Evolutionary conservation across 202 grass and related monocot species (phyloP), one percentile per base, ranked within the genome.

Genomic region (Musa balbisiana): DNA sequence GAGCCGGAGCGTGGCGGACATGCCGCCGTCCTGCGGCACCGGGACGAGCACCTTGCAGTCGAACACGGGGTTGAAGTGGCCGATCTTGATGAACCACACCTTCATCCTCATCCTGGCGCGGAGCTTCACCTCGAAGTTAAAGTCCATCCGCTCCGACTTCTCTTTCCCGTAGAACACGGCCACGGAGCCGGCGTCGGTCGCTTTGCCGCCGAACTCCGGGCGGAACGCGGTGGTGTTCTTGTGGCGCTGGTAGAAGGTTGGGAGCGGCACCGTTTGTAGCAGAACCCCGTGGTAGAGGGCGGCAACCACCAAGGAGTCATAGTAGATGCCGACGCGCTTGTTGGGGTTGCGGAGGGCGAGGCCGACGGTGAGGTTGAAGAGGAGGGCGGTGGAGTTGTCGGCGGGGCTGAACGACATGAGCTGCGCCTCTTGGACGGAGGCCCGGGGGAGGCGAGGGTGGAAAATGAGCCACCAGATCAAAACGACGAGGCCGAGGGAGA

Each of bases 321-420:
- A 96, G 82, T 96, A 91, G 83, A 96, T 74, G 1, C 87, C 85
- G 1, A 91, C 79, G 4, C 90, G 84, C 54, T 67, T 80, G 87
- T 92, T 96, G 58, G 93, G 93, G 82, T 96, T 96, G 79, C 87
- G 85, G 67, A 92, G 74, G 52, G 87, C 77, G 27, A 92, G 51
- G 84, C 9, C 50, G 53, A 91, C 67, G 58, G 69, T 52, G 60
- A 92, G 85, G 82, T 74, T 76, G 83, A 75, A 70, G 43, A 0
- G 67, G 17, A 70, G 67, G 33, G 17, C 9, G 67, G 33, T 51
- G n/a, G 33, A 21, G 49, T 51, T 8, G 67, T n/a, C 67, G 2
- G 43, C 51, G 67, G 52, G 49, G 43, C 51, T 20, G 67, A 70
- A 70, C 43, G 17, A 3, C 17, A 0, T 14, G 9, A 70, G 33